phyloP scores from a whole-genome alignment of 495 filamentous ascomycete genomes.

The Astrothelium macrocarpum region DNA sequence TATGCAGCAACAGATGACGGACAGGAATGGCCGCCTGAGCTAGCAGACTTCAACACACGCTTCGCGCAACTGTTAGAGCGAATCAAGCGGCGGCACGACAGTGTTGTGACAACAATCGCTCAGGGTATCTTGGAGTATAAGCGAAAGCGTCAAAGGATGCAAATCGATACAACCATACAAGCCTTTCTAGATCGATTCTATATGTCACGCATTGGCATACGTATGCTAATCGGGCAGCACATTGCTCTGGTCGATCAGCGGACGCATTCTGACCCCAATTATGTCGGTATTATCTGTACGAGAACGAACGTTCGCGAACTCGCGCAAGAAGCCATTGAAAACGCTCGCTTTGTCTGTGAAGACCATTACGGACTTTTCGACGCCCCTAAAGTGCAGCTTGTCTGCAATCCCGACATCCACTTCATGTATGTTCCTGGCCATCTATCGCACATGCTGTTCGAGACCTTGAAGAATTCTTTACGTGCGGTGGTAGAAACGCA shows the following conservation, averaged over 20 bases:
- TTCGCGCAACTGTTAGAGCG: conserved; percentile 77
- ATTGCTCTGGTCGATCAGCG: conserved; percentile 92
- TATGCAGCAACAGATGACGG: conserved; percentile 85
- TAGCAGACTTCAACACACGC: conserved; percentile 85
- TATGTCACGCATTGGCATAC: conserved; percentile 99
- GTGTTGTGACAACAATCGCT: conserved; percentile 86
- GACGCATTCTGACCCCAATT: conserved; percentile 74
- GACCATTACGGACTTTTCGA: conserved; percentile 98
- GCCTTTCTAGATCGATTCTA: conserved; percentile 97
- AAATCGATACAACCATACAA: conserved; percentile 95
- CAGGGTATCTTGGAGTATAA: conserved; percentile 98
- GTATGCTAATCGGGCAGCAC: conserved; percentile 97
- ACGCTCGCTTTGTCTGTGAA: conserved; percentile 95
- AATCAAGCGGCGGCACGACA: conserved; percentile 92
- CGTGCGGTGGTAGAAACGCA: conserved; percentile 94
- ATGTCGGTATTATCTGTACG: conserved; percentile 97
- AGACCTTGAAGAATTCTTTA: conserved; percentile 96
- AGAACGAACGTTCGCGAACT: conserved; percentile 95
- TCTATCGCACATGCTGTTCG: conserved; percentile 97
- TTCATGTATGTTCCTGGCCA: conserved; percentile 99
- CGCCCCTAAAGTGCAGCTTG: conserved; percentile 89
- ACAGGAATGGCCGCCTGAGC: conserved; percentile 85
- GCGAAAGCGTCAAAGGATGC: conserved; percentile 89
- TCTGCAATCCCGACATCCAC: conserved; percentile 83
- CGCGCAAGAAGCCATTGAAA: conserved; percentile 94